Base-by-base conservation (phyloP, 2,329 filamentous ascomycete species). In the Karstenula rhodostoma region DNA sequence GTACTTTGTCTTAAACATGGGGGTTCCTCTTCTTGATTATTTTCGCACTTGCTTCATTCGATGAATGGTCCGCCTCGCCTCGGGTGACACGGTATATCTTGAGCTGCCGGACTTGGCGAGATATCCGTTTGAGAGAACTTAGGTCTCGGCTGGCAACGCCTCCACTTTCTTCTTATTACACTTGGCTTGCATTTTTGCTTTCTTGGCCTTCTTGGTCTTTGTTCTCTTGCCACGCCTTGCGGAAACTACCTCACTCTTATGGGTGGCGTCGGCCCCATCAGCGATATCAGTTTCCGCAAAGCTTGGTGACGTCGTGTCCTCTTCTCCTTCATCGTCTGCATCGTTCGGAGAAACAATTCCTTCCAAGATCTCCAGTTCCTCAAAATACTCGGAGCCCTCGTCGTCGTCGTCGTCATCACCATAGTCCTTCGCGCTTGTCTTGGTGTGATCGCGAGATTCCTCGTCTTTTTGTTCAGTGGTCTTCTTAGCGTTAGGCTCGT, bases 161-260 rank as follows among this genome's bases (percentile, higher is more conserved):
- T 23, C n/a, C 13, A n/a, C 32, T 10, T 13, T 15, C 48, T 25
- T 37, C 48, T 22, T 35, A 3, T 37, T n/a, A 15, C 48, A 32
- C 32, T 37, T 23, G 6, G 48, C 33, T 29, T 52, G 50, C 6
- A n/a, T 19, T 22, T 29, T 52, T 13, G 50, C 50, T 33, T 52
- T 42, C 50, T 52, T 52, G 15, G 50, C 50, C 25, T 52, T 52
- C 35, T 12, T 43, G 13, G 12, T 42, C 35, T 42, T 42, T 4
- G 50, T 15, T 15, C 50, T 52, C n/a, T 22, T 52, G 2, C 13
- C 8, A 8, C 13, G 22, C 50, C 27, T 42, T 12, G 35, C 13
- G 10, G 50, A 29, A 15, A 2, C 23, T 29, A 12, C 27, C 23
- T 23, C 23, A 15, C 23, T 47, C 23, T 29, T 12, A n/a, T 23